Base-by-base conservation (phyloP, 2,329 filamentous ascomycete species). In the Verticillium dahliae region DNA sequence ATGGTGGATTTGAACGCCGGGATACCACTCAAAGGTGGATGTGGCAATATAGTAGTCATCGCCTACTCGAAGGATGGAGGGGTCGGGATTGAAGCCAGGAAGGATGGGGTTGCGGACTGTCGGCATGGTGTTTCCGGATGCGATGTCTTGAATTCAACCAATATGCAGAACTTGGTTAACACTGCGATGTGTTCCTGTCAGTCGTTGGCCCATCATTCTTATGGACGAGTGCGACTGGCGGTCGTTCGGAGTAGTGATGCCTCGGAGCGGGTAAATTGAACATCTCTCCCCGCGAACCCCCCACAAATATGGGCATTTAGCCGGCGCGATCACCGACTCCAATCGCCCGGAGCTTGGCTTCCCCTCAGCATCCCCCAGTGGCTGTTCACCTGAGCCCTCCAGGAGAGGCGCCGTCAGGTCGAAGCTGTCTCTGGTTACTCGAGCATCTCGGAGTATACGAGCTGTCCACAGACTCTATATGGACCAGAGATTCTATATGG, bases 11-110 rank as follows among this genome's bases (percentile, higher is more conserved):
- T 83, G 81, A 22, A 84, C 80, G 13, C 81, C 81, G 0, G 81
- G 81, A 61, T 75, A 83, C 81, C 81, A 84, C 65, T 84, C 81
- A 62, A 84, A 84, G 0, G 81, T 83, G 33, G 81, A 83, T 0
- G 79, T 83, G 33, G 81, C 81, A 65, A 84, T 81, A 72, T 83
- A 84, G 70, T 83, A 84, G 70, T 83, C 80, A 15, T 76, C 69
- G 27, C 80, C 79, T 39, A 83, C 81, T 27, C 81, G 74, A 39
- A 83, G 64, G 66, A 84, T 77, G 13, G 82, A 84, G 27, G 82
- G 82, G 70, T 85, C 82, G 45, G 82, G 73, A 68, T 85, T 82
- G 72, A 84, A 85, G 37, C 82, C 82, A 15, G 82, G 81, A 27
- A 85, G 76, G 66, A 85, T 83, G 10, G 82, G 82, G 63, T 85